Conservation (phyloP, 1,139 yeast species). For the Protomyces gravidus region DNA sequence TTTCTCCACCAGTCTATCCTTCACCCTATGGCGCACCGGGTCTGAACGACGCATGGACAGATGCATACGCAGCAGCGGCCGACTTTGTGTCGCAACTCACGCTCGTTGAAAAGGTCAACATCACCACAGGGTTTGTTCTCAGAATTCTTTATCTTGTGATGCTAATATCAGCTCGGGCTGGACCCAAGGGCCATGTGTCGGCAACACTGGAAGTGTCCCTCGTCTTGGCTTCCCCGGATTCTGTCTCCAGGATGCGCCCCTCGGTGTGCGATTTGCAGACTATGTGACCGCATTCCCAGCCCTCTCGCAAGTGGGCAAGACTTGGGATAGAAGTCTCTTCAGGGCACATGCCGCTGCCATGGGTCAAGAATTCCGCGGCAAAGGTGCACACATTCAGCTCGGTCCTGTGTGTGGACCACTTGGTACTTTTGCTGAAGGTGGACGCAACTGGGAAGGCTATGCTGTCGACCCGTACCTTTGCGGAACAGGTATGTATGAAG, state of each 20-base stretch:
- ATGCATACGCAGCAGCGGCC: constrained; percentile 55
- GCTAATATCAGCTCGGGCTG: constrained; percentile 46
- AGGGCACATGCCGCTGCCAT: constrained; percentile 55
- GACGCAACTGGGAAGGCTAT: constrained; percentile 64
- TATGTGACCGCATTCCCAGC: constrained; percentile 57
- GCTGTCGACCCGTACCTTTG: constrained; percentile 62
- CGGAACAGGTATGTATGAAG: constrained; percentile 55
- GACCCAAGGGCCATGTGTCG: constrained; percentile 62
- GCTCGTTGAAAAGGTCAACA: constrained; percentile 55
- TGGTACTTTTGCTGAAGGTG: constrained; percentile 59
- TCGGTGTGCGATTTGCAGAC: constrained; percentile 59
- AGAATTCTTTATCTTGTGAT: no score
- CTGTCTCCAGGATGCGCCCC: constrained; percentile 63
- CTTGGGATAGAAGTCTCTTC: constrained; percentile 54
- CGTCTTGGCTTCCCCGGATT: constrained; percentile 55
- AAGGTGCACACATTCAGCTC: constrained; percentile 50
- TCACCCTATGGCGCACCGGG: constrained; percentile 8
- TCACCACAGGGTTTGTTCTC: constrained; percentile 51
- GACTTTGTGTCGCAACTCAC: constrained; percentile 54
- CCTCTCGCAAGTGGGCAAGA: constrained; percentile 56
- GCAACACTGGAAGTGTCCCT: constrained; percentile 59
- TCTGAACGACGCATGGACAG: constrained; percentile 47
- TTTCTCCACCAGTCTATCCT: constrained; percentile 23
- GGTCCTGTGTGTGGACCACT: constrained; percentile 63
- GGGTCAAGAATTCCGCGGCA: constrained; percentile 53